Base-by-base conservation (phyloP, 805 yeast genomes). In the Lipomyces mesembrius region DNA sequence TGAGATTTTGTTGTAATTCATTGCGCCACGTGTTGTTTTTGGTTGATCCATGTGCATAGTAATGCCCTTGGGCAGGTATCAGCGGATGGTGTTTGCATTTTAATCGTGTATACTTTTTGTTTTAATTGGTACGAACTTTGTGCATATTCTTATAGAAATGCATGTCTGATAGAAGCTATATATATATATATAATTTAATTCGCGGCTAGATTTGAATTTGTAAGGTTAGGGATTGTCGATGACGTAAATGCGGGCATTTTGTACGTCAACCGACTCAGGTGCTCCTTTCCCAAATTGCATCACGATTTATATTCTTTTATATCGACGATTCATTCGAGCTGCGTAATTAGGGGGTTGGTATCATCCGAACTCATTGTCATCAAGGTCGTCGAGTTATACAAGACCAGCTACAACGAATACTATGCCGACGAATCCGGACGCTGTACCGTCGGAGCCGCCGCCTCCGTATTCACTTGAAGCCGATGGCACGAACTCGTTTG, bases 401-500 rank as follows among this genome's bases (percentile, higher is more conserved):
- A 14, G 43, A 3, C 4, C 43, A 37, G 17, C 22, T 8, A 8
- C 49, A n/a, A 43, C 49, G 9, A n/a, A n/a, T n/a, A 12, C 49
- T 8, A n/a, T 43, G n/a, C 49, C 49, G 20, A 17, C 9, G 49
- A 43, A 43, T 43, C 49, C 49, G 49, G 39, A 17, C 2, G 22
- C 5, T 5, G 22, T 29, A n/a, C 58, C 58, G 20, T 12, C 32
- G 7, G 49, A 37, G 20, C 60, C 60, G 29, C 60, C 49, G 32
- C 51, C 51, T 34, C 60, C 60, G 32, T 25, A 34, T 32, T 43
- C 27, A n/a, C 60, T 27, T 34, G 34, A 56, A 25, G 25, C 37
- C 43, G 43, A 32, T 25, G 17, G 11, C 59, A 6, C 37, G 20
- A 56, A n/a, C 27, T 32, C 59, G n/a, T 25, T 27, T 56, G 20